These are phyloP conservation scores for Cyberlindnera nakhonratchasimensis DNA, from an alignment of 805 yeast species.

Conservation along the genomic window DNA sequence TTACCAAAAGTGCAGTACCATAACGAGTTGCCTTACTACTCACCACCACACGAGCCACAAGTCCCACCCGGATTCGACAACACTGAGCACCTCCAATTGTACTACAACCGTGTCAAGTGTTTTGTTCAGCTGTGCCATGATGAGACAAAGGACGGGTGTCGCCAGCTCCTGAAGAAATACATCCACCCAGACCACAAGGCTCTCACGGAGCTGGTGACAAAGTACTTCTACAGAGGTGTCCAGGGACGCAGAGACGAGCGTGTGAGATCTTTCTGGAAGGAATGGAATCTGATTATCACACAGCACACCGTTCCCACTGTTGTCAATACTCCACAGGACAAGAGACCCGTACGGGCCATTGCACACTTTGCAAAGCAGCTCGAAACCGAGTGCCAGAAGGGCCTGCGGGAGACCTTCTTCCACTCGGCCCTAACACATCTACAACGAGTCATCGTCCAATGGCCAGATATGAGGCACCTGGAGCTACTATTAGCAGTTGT, in stretches of 20 bases:
- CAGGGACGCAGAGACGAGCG: slow-evolving; percentile 5
- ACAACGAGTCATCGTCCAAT: slow-evolving; percentile 3
- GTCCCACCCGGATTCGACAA: slow-evolving; percentile 8
- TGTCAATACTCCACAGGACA: slow-evolving; percentile 4
- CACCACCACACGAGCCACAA: neutral
- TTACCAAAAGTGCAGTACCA: slow-evolving; percentile 5
- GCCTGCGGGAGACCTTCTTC: neutral
- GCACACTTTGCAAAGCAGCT: slow-evolving; percentile 2
- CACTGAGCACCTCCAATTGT: slow-evolving; percentile 2
- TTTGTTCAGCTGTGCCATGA: slow-evolving; percentile 9
- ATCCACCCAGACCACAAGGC: slow-evolving; percentile 5
- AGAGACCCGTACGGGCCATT: slow-evolving; percentile 1
- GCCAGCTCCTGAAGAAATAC: slow-evolving; percentile 3
- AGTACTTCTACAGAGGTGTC: slow-evolving; percentile 10
- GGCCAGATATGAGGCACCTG: slow-evolving; percentile 2
- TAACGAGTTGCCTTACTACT: slow-evolving; percentile 4
- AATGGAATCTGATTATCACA: slow-evolving; percentile 1
- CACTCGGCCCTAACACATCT: neutral
- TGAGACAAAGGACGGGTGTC: slow-evolving; percentile 9
- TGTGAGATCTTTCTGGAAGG: slow-evolving; percentile 7
- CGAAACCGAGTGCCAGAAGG: neutral
- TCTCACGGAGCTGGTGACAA: slow-evolving; percentile 2
- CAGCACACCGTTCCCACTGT: neutral
- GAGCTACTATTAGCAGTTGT: slow-evolving; percentile 2
- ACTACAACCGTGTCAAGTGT: slow-evolving; percentile 9